Evolutionary conservation across 495 filamentous ascomycete species (phyloP).

Genomic region (Chaetomium cochliodes): DNA sequence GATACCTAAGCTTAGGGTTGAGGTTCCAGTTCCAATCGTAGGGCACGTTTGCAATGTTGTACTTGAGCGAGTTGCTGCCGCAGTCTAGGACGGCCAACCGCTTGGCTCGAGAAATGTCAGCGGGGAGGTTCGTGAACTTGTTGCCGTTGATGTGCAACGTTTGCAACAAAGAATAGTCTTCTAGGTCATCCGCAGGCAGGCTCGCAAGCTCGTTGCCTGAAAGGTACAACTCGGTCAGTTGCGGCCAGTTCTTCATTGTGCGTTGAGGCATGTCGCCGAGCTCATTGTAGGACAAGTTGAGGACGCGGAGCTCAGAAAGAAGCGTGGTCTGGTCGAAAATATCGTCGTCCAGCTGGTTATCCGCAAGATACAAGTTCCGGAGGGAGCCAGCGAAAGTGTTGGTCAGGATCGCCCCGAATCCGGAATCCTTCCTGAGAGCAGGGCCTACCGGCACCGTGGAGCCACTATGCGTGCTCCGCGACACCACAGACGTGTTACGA

Average conservation of each 20-base stretch:
- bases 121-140: constrained; percentile 94
- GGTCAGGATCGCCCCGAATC: constrained; percentile 64
- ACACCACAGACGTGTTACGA: constrained; percentile 81
- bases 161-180: constrained; percentile 80
- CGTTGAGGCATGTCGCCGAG: constrained; percentile 88
- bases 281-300: constrained; percentile 95
- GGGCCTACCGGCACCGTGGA: constrained; percentile 49
- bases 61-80: constrained; percentile 94
- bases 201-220: constrained; percentile 93
- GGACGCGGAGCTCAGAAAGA: constrained; percentile 77
- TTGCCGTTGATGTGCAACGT: constrained; percentile 94
- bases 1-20: constrained; percentile 89
- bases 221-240: constrained; percentile 87
- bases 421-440: constrained; percentile 76
- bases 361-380: constrained; percentile 80
- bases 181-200: constrained; percentile 90
- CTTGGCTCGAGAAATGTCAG: constrained; percentile 90
- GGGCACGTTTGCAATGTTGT: constrained; percentile 98
- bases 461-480: constrained; percentile 53
- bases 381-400: constrained; percentile 85
- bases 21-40: constrained; percentile 99
- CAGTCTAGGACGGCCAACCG: constrained; percentile 84
- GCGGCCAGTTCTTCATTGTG: constrained; percentile 80
- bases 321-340: constrained; percentile 86
- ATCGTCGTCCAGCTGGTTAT: constrained; percentile 91